A percentile compares a stretch with the other conserved stretches of the same genome.
These are phyloP conservation scores for Knufia fluminis DNA, from an alignment of 2,329 filamentous ascomycete genomes.

Conservation along the genomic window DNA sequence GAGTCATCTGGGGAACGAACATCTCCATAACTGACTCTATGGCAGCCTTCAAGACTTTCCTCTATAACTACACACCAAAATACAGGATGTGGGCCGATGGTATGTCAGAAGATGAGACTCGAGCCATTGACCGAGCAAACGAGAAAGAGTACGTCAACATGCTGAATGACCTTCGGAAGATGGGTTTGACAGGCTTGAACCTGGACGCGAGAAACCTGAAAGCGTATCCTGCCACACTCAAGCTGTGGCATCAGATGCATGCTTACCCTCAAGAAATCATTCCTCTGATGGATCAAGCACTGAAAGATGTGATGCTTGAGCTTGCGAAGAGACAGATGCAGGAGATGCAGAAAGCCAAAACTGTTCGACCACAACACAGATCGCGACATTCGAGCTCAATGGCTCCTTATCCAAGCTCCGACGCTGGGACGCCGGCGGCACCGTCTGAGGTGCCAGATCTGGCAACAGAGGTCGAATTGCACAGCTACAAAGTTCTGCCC, in stretches of 20 bases:
- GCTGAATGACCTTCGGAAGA: constrained; percentile 80
- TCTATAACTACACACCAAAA: constrained; percentile 84
- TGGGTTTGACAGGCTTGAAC: constrained; percentile 77
- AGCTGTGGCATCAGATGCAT: constrained; percentile 91
- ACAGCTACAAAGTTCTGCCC: constrained; percentile 75
- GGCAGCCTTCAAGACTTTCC: constrained; percentile 79
- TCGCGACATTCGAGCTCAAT: constrained; percentile 58
- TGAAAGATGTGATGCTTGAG: constrained; percentile 90
- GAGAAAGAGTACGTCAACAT: constrained; percentile 76
- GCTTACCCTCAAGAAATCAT: constrained; percentile 94
- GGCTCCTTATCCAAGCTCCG: constrained; percentile 70
- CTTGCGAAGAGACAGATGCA: constrained; percentile 72
- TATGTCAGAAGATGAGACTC: constrained; percentile 65
- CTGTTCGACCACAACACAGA: constrained; percentile 36
- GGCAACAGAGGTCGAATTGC: constrained; percentile 66
- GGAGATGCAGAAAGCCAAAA: constrained; percentile 52
- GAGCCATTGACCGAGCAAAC: constrained; percentile 58
- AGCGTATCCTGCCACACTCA: constrained; percentile 81
- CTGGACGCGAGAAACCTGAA: constrained; percentile 83
- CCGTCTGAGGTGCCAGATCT: constrained; percentile 49
- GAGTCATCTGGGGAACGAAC: constrained; percentile 94
- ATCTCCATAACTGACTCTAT: constrained; percentile 88
- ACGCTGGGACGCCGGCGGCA: constrained; percentile 36
- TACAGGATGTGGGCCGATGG: constrained; percentile 89
- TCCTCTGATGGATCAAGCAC: constrained; percentile 86